Base-by-base conservation (phyloP, 169 alveolate genomes). In the Plasmodium chabaudi region DNA sequence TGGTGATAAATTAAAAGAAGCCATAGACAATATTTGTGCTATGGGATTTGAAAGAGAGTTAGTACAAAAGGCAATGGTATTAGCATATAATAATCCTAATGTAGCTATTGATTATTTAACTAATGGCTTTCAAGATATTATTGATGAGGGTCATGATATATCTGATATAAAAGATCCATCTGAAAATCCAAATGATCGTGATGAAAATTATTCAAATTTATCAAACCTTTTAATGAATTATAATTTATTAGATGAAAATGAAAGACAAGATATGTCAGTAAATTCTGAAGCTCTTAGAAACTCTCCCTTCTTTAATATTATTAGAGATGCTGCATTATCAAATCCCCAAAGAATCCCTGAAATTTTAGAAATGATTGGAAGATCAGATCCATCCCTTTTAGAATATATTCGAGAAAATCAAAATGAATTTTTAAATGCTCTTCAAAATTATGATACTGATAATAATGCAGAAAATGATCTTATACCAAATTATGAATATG, bases 71-170 rank as follows among this genome's bases (percentile, higher is more conserved):
- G 99, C 99, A 12, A 93, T 98, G 96, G 91, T 96, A 47, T 98
- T 99, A 13, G 99, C 99, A 6, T 97, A 93, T 74, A 96, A 97
- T 94, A 97, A 98, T 57, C 99, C 99, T 10, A 98, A 98, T 60
- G 94, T 99, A 56, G 99, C 99, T 12, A 96, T 97, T 44, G 99
- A 98, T 56, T 97, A 96, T 86, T 92, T 98, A 57, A 87, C 98
- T 53, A 96, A 95, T 56, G 99, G 97, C 7, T 74, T 94, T 68
- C 94, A 95, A 44, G 82, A 65, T 42, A 63, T 10, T 21, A 55
- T 25, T 53, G 42, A 3, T 34, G 42, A 34, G 1, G 42, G 7
- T 3, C 42, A 34, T 34, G 44, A 51, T 1, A 9, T 17, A 46
- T 39, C 39, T 42, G 88, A 42, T 1, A 57, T 10, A 9, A 57